Evolutionary conservation across 176 grass and related monocot genomes (phyloP).

Genomic region (Musa itinerans): DNA sequence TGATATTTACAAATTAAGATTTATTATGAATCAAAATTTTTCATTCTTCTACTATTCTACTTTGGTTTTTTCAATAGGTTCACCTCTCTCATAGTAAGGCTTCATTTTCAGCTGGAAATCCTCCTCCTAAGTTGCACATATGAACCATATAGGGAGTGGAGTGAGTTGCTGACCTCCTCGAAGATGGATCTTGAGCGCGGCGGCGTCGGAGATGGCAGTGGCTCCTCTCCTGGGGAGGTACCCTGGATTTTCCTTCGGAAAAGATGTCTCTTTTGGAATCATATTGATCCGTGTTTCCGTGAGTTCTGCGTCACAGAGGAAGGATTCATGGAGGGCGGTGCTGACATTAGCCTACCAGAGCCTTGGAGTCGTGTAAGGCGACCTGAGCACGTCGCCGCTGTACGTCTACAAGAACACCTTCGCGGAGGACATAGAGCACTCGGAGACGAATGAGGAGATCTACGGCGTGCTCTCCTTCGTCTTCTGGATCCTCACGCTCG

Average conservation of each 20-base stretch:
- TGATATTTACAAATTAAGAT: no score
- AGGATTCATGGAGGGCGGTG: no score
- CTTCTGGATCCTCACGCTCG: conserved; percentile 96
- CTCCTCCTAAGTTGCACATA: not conserved
- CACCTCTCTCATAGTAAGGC: not conserved
- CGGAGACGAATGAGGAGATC: conserved; percentile 96
- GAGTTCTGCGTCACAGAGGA: no score
- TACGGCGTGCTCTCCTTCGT: conserved; percentile 95
- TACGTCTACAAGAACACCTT: no score
- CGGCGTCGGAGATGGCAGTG: not conserved
- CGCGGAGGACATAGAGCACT: no score
- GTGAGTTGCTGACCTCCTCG: not conserved
- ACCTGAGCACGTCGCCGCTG: no score
- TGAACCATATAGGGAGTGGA: not conserved
- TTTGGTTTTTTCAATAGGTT: no score
- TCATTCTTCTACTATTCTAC: no score
- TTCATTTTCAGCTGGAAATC: not conserved
- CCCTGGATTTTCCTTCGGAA: not conserved
- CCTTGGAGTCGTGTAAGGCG: no score
- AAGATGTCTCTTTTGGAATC: not conserved
- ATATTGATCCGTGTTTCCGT: not conserved
- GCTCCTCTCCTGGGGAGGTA: not conserved
- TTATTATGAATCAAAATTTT: no score
- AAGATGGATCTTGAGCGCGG: conserved; percentile 8
- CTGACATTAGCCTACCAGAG: no score